Conservation (phyloP, 75 land plant genomes). For the Adiantum capillusveneris region DNA sequence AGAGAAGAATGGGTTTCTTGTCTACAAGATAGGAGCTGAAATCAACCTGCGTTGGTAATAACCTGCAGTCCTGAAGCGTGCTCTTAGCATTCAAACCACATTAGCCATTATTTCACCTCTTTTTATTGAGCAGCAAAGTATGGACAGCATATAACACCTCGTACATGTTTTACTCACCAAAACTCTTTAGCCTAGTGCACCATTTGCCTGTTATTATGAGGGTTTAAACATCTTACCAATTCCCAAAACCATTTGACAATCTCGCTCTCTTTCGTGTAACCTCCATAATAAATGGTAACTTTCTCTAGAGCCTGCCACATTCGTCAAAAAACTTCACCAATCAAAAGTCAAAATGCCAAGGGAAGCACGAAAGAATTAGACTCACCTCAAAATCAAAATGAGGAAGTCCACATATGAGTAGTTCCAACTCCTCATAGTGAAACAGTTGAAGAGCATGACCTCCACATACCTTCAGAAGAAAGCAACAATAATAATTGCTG, state of each 20-base stretch:
- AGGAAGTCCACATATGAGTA: conserved; percentile 38
- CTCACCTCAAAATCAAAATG: conserved; percentile 39
- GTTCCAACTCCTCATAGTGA: conserved; percentile 31
- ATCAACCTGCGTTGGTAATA: no score
- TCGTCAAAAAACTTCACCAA: not conserved
- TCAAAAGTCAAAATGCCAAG: not conserved
- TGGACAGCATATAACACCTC: no score
- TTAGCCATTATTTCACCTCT: no score
- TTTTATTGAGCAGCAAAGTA: no score
- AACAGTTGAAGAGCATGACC: conserved; percentile 30
- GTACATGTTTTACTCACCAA: no score
- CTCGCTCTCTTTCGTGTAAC: conserved; percentile 34
- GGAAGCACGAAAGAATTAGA: not conserved
- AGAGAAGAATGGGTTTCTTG: no score
- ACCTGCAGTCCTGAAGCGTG: no score
- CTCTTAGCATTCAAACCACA: no score
- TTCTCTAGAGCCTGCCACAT: conserved; percentile 32
- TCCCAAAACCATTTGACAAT: conserved; percentile 41
- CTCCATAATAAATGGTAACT: conserved; percentile 31
- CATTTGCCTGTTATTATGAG: no score
- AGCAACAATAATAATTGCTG: not conserved
- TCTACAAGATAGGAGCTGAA: no score
- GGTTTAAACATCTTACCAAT: conserved; percentile 22
- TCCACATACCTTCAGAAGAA: conserved; percentile 30
- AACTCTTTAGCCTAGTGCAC: no score